These are phyloP conservation scores for Entomortierella lignicola DNA, from an alignment of 192 early-diverging fungal genomes.

Conservation along the genomic window DNA sequence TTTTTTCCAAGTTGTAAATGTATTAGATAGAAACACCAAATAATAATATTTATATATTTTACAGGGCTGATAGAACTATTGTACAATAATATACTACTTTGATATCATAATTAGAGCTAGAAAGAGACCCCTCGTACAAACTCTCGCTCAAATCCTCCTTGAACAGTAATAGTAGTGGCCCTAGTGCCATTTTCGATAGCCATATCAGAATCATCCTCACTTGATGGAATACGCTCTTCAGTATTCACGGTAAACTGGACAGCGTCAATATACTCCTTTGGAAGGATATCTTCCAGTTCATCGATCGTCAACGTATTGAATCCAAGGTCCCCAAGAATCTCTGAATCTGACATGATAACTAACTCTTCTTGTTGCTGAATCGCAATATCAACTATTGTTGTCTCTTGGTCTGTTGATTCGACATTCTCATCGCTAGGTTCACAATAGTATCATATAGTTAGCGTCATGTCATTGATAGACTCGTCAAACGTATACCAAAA, in stretches of 20 bases:
- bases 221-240: neutral
- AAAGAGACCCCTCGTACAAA: slow-evolving; percentile 19
- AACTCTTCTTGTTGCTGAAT: slow-evolving; percentile 43
- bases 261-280: slow-evolving; percentile 9
- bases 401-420: slow-evolving; percentile 17
- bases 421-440: neutral
- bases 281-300: slow-evolving; percentile 23
- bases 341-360: slow-evolving; percentile 45
- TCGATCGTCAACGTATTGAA: slow-evolving; percentile 20
- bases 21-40: no score
- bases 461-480: no score
- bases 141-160: slow-evolving; percentile 35
- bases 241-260: slow-evolving; percentile 10
- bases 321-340: slow-evolving; percentile 44
- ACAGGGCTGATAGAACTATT: neutral
- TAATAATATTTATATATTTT: no score
- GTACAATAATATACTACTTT: neutral
- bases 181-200: neutral
- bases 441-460: no score
- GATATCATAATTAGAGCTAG: neutral
- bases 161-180: slow-evolving; percentile 17
- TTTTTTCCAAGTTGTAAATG: no score
- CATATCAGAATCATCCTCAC: neutral
- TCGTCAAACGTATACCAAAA: no score
- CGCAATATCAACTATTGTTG: slow-evolving; percentile 25